Conservation (phyloP, 73 alveolate species). For the Durusdinium trenchii region DNA sequence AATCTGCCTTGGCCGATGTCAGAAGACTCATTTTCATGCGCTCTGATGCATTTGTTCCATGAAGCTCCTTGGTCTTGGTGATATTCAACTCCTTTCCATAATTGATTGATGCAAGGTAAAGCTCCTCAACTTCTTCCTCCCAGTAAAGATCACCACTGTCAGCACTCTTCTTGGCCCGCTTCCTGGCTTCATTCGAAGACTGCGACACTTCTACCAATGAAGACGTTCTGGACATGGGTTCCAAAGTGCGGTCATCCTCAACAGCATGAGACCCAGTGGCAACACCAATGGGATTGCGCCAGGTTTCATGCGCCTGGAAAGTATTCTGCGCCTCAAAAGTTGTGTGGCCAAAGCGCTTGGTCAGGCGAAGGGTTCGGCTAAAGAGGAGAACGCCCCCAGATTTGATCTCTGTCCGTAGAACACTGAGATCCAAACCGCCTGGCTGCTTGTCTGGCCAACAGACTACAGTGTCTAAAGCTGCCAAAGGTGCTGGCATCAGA, state of each 20-base stretch:
- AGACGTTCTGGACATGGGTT: conserved; percentile 19
- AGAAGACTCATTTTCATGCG: not conserved
- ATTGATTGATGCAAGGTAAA: conserved; percentile 33
- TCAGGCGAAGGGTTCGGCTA: conserved; percentile 70
- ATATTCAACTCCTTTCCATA: conserved; percentile 18
- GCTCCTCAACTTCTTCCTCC: conserved; percentile 37
- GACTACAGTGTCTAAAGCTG: conserved; percentile 50
- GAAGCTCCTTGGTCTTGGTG: conserved; percentile 23
- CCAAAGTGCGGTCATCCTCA: conserved; percentile 79
- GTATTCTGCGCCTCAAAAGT: conserved; percentile 28
- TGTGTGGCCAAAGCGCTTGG: conserved; percentile 38
- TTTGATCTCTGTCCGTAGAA: conserved; percentile 40
- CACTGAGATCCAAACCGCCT: conserved; percentile 52
- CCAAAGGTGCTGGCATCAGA: conserved; percentile 65
- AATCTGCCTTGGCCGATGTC: not conserved
- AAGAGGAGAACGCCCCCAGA: conserved; percentile 48
- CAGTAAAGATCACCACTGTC: not conserved
- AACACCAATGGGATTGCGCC: conserved; percentile 51
- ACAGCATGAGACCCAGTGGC: conserved; percentile 20
- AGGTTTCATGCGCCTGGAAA: conserved; percentile 50
- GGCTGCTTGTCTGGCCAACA: conserved; percentile 64
- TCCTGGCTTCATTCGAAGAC: not conserved
- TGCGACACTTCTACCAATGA: not conserved
- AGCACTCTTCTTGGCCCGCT: not conserved
- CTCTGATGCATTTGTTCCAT: not conserved